phyloP scores from a whole-genome alignment of 2,329 filamentous ascomycete genomes.

The Aspergillus sp. region DNA sequence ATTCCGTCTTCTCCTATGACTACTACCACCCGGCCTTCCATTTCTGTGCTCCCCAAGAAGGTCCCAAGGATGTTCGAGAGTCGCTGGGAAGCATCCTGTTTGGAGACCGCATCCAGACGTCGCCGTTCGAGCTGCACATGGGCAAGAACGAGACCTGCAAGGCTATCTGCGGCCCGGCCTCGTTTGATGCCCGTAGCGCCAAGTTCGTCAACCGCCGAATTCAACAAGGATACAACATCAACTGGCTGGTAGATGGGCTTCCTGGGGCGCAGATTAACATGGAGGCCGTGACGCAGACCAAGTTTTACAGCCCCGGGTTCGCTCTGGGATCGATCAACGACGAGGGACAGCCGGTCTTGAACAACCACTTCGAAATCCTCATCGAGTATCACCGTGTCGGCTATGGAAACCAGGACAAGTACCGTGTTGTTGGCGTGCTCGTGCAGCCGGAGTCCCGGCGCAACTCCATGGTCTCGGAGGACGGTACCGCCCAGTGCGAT shows the following conservation, averaged over 20 bases:
- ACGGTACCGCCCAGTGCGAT: slow-evolving; percentile 64
- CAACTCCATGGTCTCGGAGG: slow-evolving; percentile 55
- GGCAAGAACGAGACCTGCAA: slow-evolving; percentile 84
- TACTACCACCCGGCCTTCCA: slow-evolving; percentile 89
- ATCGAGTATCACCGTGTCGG: slow-evolving; percentile 88
- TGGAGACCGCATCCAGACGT: slow-evolving; percentile 96
- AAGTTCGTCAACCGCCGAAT: slow-evolving; percentile 84
- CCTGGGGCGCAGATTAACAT: slow-evolving; percentile 82
- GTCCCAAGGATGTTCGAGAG: slow-evolving; percentile 78
- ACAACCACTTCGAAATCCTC: slow-evolving; percentile 95
- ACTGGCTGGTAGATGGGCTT: slow-evolving; percentile 93
- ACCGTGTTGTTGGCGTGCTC: slow-evolving; percentile 86
- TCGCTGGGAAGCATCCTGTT: slow-evolving; percentile 95
- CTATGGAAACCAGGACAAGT: slow-evolving; percentile 59
- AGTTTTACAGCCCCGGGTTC: slow-evolving; percentile 92
- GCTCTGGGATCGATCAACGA: slow-evolving; percentile 65
- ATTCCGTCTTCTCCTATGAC: slow-evolving; percentile 93
- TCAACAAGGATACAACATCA: slow-evolving; percentile 82
- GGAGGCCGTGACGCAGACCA: slow-evolving; percentile 73
- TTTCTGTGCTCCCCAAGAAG: slow-evolving; percentile 79
- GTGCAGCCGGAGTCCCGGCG: slow-evolving; percentile 77
- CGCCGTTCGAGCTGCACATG: slow-evolving; percentile 89
- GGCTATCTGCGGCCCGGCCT: slow-evolving; percentile 68
- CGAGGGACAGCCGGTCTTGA: slow-evolving; percentile 63
- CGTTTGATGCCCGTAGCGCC: slow-evolving; percentile 66